These are phyloP conservation scores for Aspergillus pseudoterreus DNA, from an alignment of 2,329 filamentous ascomycete species.

Conservation along the genomic window DNA sequence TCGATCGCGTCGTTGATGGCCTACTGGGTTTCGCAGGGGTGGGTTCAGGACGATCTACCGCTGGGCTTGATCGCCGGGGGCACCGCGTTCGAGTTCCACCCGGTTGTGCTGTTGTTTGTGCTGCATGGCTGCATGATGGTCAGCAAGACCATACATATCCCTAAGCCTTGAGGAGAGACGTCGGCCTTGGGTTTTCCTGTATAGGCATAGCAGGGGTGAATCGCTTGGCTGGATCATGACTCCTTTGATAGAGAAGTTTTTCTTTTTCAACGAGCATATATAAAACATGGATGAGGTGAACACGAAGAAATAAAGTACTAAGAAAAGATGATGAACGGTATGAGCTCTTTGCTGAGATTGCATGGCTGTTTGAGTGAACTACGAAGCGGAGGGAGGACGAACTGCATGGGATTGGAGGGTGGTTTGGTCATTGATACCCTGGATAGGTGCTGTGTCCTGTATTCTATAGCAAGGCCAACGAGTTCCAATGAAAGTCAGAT, in stretches of 20 bases:
- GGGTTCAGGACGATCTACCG: conserved; percentile 76
- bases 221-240: conserved; percentile 9
- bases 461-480: too few species aligned
- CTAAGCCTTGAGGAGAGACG: conserved; percentile 61
- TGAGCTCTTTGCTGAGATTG: too few species aligned
- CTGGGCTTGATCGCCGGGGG: conserved; percentile 66
- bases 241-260: conserved; percentile 15
- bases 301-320: not conserved
- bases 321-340: too few species aligned
- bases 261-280: conserved; percentile 17
- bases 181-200: conserved; percentile 1
- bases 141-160: conserved; percentile 90
- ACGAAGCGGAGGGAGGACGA: too few species aligned
- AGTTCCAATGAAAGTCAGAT: too few species aligned
- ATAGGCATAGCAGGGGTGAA: conserved; percentile 5
- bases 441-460: too few species aligned
- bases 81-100: conserved; percentile 75
- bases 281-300: conserved; percentile 1
- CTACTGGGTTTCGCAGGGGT: conserved; percentile 79
- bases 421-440: too few species aligned
- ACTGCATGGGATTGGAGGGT: too few species aligned
- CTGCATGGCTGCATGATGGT: conserved; percentile 93
- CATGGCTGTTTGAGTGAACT: too few species aligned
- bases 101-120: conserved; percentile 74
- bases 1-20: conserved; percentile 79